Evolutionary conservation across 2,329 filamentous ascomycete species (phyloP), one percentile per base, ranked within the genome.

Genomic region (Colletotrichum sp.): DNA sequence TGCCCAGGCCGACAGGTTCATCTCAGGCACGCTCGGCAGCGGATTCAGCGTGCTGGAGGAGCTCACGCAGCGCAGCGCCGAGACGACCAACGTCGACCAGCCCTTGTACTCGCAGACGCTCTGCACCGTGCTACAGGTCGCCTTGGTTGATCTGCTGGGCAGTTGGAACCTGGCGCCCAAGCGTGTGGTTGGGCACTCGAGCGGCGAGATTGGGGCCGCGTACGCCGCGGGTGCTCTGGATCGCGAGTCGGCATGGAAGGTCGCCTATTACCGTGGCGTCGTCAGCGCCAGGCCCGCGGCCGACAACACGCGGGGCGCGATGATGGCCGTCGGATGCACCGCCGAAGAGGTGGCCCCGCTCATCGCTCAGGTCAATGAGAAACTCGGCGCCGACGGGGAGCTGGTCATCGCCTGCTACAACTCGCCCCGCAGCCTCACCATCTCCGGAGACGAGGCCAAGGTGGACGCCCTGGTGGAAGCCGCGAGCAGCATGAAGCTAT

Each of bases 281-380:
- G 84, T 86, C 1, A 71, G 59, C 59, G 59, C 57, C 59, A 24
- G 18, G 65, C 44, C 44, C 30, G 16, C 18, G 68, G 62, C 8
- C 21, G 30, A 44, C 21, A 26, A 62, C 1, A 80, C 78, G 8
- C 78, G 86, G n/a, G 90, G 90, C 0, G 82, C 86, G 12, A 92
- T 92, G 90, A 84, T 91, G 81, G 90, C 90, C 2, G 88, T 91
- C 6, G 90, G 88, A 28, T 57, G 57, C 30, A 65, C 68, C 44
- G 36, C 59, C 28, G 59, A 52, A 26, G 68, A 71, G 44, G 80
- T 79, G 4, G 52, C 79, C 6, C 68, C 76, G 1, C 83, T 85
- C 59, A 78, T 87, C 15, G 21, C 15, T 1, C 26, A 36, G 32
- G 59, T 73, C 9, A 76, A 77, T 3, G 67, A 80, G 5, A 55